These are phyloP conservation scores for Cercophora sp. DNA, from an alignment of 495 filamentous ascomycete species.

Conservation along the genomic window DNA sequence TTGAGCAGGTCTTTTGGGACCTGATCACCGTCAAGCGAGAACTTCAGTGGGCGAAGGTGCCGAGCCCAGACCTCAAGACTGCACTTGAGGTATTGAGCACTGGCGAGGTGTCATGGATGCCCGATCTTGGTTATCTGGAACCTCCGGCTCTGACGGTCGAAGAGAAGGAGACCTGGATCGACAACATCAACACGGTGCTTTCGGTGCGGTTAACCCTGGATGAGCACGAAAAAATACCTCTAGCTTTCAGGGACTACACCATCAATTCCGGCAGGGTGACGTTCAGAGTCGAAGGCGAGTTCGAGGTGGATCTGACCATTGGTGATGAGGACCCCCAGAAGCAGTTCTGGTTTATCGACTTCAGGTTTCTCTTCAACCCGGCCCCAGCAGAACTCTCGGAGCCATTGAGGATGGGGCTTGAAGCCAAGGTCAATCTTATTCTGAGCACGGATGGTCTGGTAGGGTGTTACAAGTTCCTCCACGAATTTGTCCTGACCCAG, in stretches of 20 bases:
- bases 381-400: slow-evolving; percentile 55
- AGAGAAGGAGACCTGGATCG: slow-evolving; percentile 62
- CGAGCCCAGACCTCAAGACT: slow-evolving; percentile 85
- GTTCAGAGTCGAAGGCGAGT: slow-evolving; percentile 77
- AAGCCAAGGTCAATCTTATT: slow-evolving; percentile 63
- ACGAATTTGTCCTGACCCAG: slow-evolving; percentile 78
- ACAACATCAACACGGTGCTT: slow-evolving; percentile 77
- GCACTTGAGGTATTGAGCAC: slow-evolving; percentile 78
- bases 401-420: slow-evolving; percentile 58
- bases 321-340: slow-evolving; percentile 72
- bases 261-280: slow-evolving; percentile 79
- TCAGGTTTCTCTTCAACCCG: slow-evolving; percentile 78
- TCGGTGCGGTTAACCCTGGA: slow-evolving; percentile 74
- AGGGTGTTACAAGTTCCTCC: slow-evolving; percentile 79
- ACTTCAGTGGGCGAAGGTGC: slow-evolving; percentile 61
- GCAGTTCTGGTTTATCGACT: slow-evolving; percentile 90
- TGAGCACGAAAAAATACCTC: slow-evolving; percentile 72
- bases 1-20: slow-evolving; percentile 52
- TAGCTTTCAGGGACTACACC: slow-evolving; percentile 64
- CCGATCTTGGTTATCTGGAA: slow-evolving; percentile 79
- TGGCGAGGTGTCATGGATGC: slow-evolving; percentile 69
- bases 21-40: slow-evolving; percentile 67
- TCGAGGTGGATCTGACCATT: slow-evolving; percentile 88
- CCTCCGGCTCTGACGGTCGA: slow-evolving; percentile 63
- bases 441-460: slow-evolving; percentile 61